Conservation (phyloP, 2,329 filamentous ascomycete genomes). For the Colletotrichum euphorbiae region DNA sequence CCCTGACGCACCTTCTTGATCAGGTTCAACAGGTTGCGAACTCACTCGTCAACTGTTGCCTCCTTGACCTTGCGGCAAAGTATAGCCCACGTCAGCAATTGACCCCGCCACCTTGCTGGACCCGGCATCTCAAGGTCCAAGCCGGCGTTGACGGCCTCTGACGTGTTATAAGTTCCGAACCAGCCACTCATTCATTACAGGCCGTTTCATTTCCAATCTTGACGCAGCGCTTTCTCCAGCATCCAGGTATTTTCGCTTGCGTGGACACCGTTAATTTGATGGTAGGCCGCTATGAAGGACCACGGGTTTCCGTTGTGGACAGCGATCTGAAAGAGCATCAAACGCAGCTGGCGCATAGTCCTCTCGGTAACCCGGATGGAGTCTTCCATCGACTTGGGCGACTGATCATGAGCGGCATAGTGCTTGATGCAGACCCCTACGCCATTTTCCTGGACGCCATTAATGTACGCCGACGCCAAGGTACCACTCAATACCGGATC, state of each 20-base stretch:
- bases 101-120: conserved; percentile 61
- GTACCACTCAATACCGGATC: conserved; percentile 22
- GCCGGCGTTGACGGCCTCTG: conserved; percentile 61
- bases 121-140: conserved; percentile 72
- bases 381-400: conserved; percentile 11
- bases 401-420: conserved; percentile 57
- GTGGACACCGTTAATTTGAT: conserved; percentile 50
- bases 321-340: conserved; percentile 67
- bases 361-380: conserved; percentile 25
- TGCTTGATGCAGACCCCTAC: conserved; percentile 58
- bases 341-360: conserved; percentile 65
- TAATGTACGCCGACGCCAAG: conserved; percentile 42
- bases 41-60: conserved; percentile 67
- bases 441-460: conserved; percentile 54
- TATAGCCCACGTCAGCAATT: conserved; percentile 61
- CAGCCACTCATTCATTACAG: conserved; percentile 68
- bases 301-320: conserved; percentile 62
- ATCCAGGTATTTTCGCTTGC: conserved; percentile 55
- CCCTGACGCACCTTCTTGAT: conserved; percentile 45
- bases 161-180: conserved; percentile 67
- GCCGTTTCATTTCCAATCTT: conserved; percentile 68
- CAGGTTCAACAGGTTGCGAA: conserved; percentile 66
- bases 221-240: conserved; percentile 61
- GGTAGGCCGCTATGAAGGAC: conserved; percentile 67
- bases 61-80: conserved; percentile 66